phyloP scores from a whole-genome alignment of 495 filamentous ascomycete genomes.

The Chlorociboria aeruginascens region DNA sequence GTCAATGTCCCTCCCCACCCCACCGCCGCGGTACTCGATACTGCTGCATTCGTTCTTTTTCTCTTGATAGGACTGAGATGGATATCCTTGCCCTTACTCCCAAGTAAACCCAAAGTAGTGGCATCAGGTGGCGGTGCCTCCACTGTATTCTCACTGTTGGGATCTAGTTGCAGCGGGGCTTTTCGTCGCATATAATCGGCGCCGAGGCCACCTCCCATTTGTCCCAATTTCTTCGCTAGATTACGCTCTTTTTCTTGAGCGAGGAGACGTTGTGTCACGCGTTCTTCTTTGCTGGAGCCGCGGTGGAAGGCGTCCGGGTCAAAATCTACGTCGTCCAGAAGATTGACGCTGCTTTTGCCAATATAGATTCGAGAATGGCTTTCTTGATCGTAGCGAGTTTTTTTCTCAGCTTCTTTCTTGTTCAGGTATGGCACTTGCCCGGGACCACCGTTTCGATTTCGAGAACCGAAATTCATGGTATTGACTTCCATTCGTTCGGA shows the following conservation, averaged over 20 bases:
- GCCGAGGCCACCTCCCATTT: constrained; percentile 52
- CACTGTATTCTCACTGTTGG: neutral
- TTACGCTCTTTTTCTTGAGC: constrained; percentile 71
- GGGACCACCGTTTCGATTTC: constrained; percentile 15
- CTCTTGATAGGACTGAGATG: constrained; percentile 64
- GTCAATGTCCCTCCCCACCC: constrained; percentile 38
- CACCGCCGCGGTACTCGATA: constrained; percentile 21
- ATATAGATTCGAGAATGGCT: constrained; percentile 50
- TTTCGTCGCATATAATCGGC: constrained; percentile 59
- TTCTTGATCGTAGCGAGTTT: constrained; percentile 45
- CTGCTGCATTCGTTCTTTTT: constrained; percentile 38
- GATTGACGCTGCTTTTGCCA: constrained; percentile 36
- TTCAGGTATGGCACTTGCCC: constrained; percentile 24
- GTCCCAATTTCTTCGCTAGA: constrained; percentile 56
- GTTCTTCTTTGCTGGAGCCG: constrained; percentile 26
- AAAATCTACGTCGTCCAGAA: constrained; percentile 59
- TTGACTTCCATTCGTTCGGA: constrained; percentile 72
- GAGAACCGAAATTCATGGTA: constrained; percentile 38
- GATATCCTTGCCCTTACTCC: constrained; percentile 43
- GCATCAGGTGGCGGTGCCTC: constrained; percentile 26
- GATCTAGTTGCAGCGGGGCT: neutral
- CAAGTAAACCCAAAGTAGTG: constrained; percentile 42
- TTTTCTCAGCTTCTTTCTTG: constrained; percentile 20
- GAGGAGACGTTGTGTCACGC: constrained; percentile 12
- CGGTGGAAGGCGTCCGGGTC: constrained; percentile 41